Evolutionary conservation across 2,329 filamentous ascomycete genomes (phyloP), one percentile per base, ranked within the genome.

Genomic region (Sporothrix euskadiensis): DNA sequence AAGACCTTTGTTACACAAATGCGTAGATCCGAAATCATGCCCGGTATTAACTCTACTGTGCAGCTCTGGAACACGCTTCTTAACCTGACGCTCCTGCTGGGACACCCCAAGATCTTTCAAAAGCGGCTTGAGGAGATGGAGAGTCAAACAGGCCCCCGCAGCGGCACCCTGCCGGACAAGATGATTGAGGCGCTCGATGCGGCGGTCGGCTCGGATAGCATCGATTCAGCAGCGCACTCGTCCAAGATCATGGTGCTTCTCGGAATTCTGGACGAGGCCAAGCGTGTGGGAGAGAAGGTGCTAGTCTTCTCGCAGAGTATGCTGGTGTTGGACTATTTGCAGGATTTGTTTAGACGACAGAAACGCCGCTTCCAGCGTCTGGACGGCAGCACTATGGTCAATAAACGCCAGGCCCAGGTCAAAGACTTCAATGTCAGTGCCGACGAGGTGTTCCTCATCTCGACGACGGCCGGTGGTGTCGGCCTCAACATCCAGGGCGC

Each of bases 401-500:
- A 77, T 0, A 83, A 82, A 57, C 89, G 94, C 10, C 91, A 94
- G 79, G 79, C 81, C 0, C 81, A 88, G 56, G 88, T 91, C 9
- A 92, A 92, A 75, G 79, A 82, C 0, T 97, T 97, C 84, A 94
- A 96, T 77, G 78, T 79, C 0, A 83, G 83, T 0, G 75, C 81
- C 2, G 80, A 82, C 1, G 85, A 89, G 32, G 85, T 97, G 0
- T 93, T 93, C 78, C 83, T 98, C 1, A 94, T 97, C 73, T 97
- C 94, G 0, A 97, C 94, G 0, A 89, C 82, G 74, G 93, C 94
- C 9, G 94, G 94, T 30, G 93, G 94, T 0, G 83, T 94, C 1
- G 94, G 94, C 0, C 84, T 97, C 69, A 98, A 98, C 75, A 91
- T 98, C 14, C 88, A 89, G 56, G 90, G 91, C 0, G 94, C 94